Conservation (phyloP, 345 rosid genomes). For the Citrus sinensis region DNA sequence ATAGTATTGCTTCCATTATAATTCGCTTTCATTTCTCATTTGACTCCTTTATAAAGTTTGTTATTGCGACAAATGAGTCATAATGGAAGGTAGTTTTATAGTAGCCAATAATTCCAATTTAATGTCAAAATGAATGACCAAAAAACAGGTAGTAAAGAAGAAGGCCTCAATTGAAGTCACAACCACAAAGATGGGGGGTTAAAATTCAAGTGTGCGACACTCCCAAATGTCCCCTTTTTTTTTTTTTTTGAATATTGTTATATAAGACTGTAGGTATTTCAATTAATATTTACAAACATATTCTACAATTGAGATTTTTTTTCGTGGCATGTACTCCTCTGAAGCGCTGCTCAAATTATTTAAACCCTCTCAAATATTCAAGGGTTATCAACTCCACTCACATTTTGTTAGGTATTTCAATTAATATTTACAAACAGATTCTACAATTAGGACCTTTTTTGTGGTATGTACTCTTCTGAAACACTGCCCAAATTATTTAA, state of each 20-base stretch:
- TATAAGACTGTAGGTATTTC: accelerated
- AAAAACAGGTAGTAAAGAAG: background rate
- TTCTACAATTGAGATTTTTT: accelerated
- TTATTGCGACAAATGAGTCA: background rate
- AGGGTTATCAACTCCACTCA: accelerated
- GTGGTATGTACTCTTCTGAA: accelerated
- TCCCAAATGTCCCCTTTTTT: background rate
- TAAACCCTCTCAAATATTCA: no score
- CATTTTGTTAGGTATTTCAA: no score
- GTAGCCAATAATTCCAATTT: background rate
- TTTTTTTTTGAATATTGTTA: no score
- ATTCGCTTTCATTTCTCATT: background rate
- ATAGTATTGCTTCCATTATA: background rate
- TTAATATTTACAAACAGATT: no score
- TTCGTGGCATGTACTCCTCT: no score
- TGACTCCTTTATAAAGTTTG: background rate
- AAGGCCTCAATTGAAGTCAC: background rate
- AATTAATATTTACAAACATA: no score
- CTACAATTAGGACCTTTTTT: accelerated
- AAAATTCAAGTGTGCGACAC: background rate
- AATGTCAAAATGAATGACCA: background rate
- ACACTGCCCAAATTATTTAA: accelerated
- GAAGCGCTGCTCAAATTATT: accelerated
- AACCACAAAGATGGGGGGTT: background rate
- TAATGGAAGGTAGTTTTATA: background rate